phyloP scores from a whole-genome alignment of 2,329 filamentous ascomycete genomes.

The Corinectria fuckeliana region DNA sequence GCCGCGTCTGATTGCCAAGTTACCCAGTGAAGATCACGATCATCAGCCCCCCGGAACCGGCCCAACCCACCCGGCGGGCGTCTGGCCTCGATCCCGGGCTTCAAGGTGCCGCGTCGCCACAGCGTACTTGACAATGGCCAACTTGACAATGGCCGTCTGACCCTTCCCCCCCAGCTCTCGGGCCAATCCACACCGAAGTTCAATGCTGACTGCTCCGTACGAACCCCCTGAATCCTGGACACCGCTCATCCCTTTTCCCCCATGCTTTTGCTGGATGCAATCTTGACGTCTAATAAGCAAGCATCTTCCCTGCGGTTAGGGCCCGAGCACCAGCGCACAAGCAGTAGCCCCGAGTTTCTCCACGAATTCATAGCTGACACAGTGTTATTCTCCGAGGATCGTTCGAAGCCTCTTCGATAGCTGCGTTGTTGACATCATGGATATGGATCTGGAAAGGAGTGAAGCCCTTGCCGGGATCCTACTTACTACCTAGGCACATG shows the following conservation, averaged over 20 bases:
- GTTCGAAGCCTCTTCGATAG: not conserved
- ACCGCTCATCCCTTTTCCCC: too few relatives aligned
- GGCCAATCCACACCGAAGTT: not conserved
- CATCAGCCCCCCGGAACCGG: not conserved
- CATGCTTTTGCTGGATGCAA: constrained; percentile 5
- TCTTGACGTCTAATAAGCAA: constrained; percentile 12
- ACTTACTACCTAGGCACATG: too few relatives aligned
- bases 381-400: not conserved
- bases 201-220: not conserved
- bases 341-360: not conserved
- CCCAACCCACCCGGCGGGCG: not conserved
- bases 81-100: not conserved
- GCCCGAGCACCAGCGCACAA: not conserved
- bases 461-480: not conserved
- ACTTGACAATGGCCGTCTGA: too few relatives aligned
- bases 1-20: not conserved
- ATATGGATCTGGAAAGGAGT: not conserved
- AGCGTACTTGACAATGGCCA: too few relatives aligned
- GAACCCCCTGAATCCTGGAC: not conserved
- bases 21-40: not conserved
- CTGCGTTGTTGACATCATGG: not conserved
- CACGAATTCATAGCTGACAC: constrained; percentile 9
- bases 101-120: not conserved
- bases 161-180: not conserved
- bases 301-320: constrained; percentile 12